Base-by-base conservation (phyloP, 306 rosid genomes). In the Cucumis sativus region DNA sequence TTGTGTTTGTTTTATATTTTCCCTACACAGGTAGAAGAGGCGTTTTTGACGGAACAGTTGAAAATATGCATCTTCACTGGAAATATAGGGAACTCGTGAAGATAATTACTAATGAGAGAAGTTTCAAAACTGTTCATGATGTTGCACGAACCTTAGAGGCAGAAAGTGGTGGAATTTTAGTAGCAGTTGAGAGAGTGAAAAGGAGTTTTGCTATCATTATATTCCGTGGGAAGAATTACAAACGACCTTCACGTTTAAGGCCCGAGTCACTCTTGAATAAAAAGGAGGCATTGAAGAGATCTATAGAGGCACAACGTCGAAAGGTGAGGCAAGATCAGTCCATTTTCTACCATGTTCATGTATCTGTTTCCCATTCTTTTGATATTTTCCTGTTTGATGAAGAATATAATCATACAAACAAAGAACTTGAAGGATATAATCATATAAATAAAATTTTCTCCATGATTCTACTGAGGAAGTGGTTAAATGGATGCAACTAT, bases 1-100 rank as follows among this genome's bases (percentile, higher is more conserved):
- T 68, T 43, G 75, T 47, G 35, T 47, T 71, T 71, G 21, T 25
- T 49, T 23, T 71, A 69, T 69, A 43, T 69, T 69, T 40, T 69
- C 55, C 74, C 0, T 45, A 14, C 41, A 71, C 76, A 71, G 59
- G 76, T 71, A 49, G 76, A 69, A 69, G 96, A 60, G 96, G 96
- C 62, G 91, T 90, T 84, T 94, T 92, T 83, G 97, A 82, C 86
- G 97, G 98, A 81, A 94, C 98, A 6, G 87, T 94, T 37, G 97
- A 94, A 87, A 94, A 94, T 86, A 90, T 94, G 98, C 97, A 94
- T 81, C 98, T 94, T 75, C 98, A 94, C 84, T 94, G 97, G 98
- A 94, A 94, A 83, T 94, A 94, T 78, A 91, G 97, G 84, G 98
- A 94, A 82, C 97, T 94, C 10, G 92, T 92, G 81, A 94, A 94